Base-by-base conservation (phyloP, 768 basidiomycete genomes). In the Termitomyces sp. region DNA sequence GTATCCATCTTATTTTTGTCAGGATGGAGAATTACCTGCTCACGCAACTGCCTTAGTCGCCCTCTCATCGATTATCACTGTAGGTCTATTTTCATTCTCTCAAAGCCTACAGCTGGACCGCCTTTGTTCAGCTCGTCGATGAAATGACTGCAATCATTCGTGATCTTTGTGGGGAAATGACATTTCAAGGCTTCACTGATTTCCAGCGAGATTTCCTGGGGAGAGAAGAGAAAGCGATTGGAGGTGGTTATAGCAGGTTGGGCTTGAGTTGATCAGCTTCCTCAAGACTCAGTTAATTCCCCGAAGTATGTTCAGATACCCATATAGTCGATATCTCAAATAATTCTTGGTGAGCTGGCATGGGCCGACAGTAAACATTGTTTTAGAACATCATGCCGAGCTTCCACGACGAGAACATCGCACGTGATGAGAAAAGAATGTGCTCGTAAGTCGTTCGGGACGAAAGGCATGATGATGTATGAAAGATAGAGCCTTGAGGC, bases 11-110 rank as follows among this genome's bases (percentile, higher is more conserved):
- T n/a, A 58, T 49, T 34, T 26, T 7, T 17, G 30, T 45, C 44
- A 76, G 74, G 71, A 78, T 56, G 68, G 69, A 19, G 74, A 76
- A 60, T 51, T 78, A 51, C 74, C 77, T 14, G 71, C 71, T 1
- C 74, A 78, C 62, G 73, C 75, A 2, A 74, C 76, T 21, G 75
- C 75, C 9, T 65, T 78, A 17, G 65, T 76, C 15, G 73, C 74
- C 4, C 65, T 78, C 15, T 73, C 73, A 4, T 69, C 64, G 41
- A 65, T 76, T n/a, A 66, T 78, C 11, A 62, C 69, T 26, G 75
- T 76, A 57, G 48, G 71, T 62, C 43, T 21, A 11, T 21, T 37
- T 49, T 22, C 45, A 4, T 11, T 12, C 24, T 37, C 3, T 47
- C 35, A 14, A 30, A 15, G 1, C 38, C 9, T n/a, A 48, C 22